Evolutionary conservation across 129 eudicot species (phyloP).

Genomic region (Arctium lappa): DNA sequence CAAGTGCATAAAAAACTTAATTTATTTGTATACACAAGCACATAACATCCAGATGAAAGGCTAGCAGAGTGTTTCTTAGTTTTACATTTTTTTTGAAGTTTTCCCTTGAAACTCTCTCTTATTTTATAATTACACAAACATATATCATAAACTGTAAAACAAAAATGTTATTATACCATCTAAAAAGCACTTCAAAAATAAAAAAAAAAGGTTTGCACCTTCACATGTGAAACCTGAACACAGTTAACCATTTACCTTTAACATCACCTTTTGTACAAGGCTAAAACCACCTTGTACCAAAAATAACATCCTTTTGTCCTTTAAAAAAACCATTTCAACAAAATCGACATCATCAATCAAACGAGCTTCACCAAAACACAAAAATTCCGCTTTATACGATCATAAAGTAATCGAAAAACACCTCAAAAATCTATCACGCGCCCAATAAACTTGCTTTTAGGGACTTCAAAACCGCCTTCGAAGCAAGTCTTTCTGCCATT

Average conservation of each 20-base stretch:
- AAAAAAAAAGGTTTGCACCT: too few species aligned
- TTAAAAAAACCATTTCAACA: neutral
- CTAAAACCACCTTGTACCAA: neutral
- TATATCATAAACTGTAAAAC: too few species aligned
- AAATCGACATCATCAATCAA: neutral
- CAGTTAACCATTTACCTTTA: neutral
- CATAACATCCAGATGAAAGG: too few species aligned
- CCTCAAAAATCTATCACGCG: neutral
- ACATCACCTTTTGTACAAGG: neutral
- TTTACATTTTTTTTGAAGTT: too few species aligned
- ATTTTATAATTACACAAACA: too few species aligned
- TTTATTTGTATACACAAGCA: too few species aligned
- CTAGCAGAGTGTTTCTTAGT: too few species aligned
- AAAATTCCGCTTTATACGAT: neutral
- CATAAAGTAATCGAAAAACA: neutral
- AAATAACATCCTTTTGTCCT: neutral
- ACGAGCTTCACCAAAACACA: neutral
- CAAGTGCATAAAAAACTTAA: too few species aligned
- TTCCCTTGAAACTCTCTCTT: too few species aligned
- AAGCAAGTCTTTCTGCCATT: slow-evolving; percentile 56
- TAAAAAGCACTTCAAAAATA: too few species aligned
- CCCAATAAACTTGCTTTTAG: slow-evolving; percentile 37
- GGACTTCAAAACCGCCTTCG: slow-evolving; percentile 43
- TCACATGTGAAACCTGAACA: neutral
- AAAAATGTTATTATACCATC: too few species aligned